phyloP scores from a whole-genome alignment of 2,329 filamentous ascomycete genomes.

The Fusarium azukiicola region DNA sequence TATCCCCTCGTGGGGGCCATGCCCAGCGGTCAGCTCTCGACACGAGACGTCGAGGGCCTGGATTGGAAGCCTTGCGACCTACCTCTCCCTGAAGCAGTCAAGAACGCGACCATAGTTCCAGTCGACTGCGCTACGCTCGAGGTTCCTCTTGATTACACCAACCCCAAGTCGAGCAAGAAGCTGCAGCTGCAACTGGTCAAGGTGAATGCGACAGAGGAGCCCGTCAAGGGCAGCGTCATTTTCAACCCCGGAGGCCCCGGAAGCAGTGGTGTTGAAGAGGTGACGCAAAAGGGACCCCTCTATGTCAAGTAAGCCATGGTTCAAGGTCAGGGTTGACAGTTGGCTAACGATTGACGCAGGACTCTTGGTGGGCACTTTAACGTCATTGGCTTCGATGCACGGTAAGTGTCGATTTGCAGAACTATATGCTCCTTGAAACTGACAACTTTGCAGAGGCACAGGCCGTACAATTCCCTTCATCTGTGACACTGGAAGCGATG shows the following conservation, averaged over 20 bases:
- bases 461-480: slow-evolving; percentile 34
- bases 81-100: neutral
- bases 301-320: slow-evolving; percentile 27
- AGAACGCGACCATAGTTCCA: neutral
- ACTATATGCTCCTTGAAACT: neutral
- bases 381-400: slow-evolving; percentile 39
- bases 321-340: too few relatives aligned
- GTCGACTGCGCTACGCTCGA: slow-evolving; percentile 59
- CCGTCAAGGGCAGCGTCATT: slow-evolving; percentile 61
- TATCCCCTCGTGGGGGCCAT: neutral
- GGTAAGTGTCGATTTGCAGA: slow-evolving; percentile 13
- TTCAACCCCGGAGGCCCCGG: slow-evolving; percentile 65
- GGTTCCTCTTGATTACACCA: slow-evolving; percentile 65
- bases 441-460: slow-evolving; percentile 24
- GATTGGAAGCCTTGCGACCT: slow-evolving; percentile 22
- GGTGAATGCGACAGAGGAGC: slow-evolving; percentile 54
- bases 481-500: slow-evolving; percentile 10
- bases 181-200: slow-evolving; percentile 58
- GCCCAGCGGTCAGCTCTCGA: neutral
- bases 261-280: slow-evolving; percentile 27
- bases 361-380: slow-evolving; percentile 35
- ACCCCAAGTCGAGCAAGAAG: slow-evolving; percentile 49
- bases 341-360: slow-evolving; percentile 17
- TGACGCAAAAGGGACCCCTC: slow-evolving; percentile 13
- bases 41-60: slow-evolving; percentile 2